phyloP scores from a whole-genome alignment of 2,329 filamentous ascomycete genomes.

The Penicillium expansum region DNA sequence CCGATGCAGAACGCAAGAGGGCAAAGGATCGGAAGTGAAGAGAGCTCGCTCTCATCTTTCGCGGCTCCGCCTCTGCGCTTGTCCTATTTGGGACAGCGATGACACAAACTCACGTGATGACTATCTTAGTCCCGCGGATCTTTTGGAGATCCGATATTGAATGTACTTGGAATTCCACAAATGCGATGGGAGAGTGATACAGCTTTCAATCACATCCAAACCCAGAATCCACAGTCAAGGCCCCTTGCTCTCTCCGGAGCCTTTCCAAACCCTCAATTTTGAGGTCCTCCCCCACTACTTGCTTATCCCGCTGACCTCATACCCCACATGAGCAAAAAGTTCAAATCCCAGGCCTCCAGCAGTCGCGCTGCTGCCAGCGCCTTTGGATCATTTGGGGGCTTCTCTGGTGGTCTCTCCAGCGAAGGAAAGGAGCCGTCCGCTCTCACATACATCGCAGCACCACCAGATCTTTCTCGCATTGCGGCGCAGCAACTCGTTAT shows the following conservation, averaged over 20 bases:
- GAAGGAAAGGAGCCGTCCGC: conserved; percentile 53
- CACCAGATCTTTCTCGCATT: conserved; percentile 73
- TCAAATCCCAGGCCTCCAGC: conserved; percentile 63
- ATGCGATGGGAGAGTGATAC: background rate
- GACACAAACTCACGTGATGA: conserved; percentile 36
- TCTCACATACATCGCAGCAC: conserved; percentile 84
- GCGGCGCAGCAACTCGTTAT: conserved; percentile 80
- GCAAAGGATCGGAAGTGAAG: conserved; percentile 12
- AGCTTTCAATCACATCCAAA: background rate
- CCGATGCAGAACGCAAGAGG: conserved; percentile 17
- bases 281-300: conserved; percentile 20
- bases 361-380: conserved; percentile 55
- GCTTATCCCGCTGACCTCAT: conserved; percentile 26
- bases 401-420: conserved; percentile 35
- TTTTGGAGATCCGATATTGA: conserved; percentile 10
- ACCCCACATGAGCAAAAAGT: conserved; percentile 56
- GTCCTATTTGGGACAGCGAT: conserved; percentile 33
- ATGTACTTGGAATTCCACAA: background rate
- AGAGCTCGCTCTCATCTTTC: conserved; percentile 17
- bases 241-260: conserved; percentile 3
- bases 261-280: conserved; percentile 6
- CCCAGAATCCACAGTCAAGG: background rate
- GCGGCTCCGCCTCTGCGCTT: conserved; percentile 22
- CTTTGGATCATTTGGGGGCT: conserved; percentile 48
- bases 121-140: conserved; percentile 27